Evolutionary conservation across 1,284 basidiomycete species (phyloP).

Genomic region (Apiotrichum siamense): DNA sequence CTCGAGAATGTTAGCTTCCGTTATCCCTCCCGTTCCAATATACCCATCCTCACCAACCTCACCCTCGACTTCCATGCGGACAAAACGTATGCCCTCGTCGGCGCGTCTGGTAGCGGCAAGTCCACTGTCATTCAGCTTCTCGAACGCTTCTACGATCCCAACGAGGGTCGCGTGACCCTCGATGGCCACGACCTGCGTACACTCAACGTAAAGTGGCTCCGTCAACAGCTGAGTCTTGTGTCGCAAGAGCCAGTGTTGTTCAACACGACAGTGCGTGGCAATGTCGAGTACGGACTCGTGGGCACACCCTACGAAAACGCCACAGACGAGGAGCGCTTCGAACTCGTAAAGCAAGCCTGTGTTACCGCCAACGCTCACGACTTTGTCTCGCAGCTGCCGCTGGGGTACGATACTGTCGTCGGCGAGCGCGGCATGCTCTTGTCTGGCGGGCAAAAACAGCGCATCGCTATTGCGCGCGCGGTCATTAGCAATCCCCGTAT

Average conservation of each 20-base stretch:
- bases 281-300: slow-evolving; percentile 86
- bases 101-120: slow-evolving; percentile 88
- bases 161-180: slow-evolving; percentile 60
- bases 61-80: slow-evolving; percentile 48
- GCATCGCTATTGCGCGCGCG: slow-evolving; percentile 86
- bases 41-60: slow-evolving; percentile 70
- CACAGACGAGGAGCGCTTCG: slow-evolving; percentile 68
- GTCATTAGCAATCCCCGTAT: slow-evolving; percentile 80
- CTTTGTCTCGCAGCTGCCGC: slow-evolving; percentile 76
- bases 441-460: slow-evolving; percentile 90
- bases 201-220: slow-evolving; percentile 81
- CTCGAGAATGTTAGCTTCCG: slow-evolving; percentile 75
- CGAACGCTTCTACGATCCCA: slow-evolving; percentile 83
- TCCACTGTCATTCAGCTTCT: slow-evolving; percentile 67
- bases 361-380: slow-evolving; percentile 86
- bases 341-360: slow-evolving; percentile 76
- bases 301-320: slow-evolving; percentile 61
- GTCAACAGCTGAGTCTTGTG: slow-evolving; percentile 79
- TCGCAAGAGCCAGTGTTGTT: slow-evolving; percentile 87
- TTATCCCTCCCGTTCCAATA: slow-evolving; percentile 82
- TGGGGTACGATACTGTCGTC: slow-evolving; percentile 84
- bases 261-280: slow-evolving; percentile 66
- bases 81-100: slow-evolving; percentile 79
- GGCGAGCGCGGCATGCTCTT: slow-evolving; percentile 89
- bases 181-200: slow-evolving; percentile 72